Evolutionary conservation across 371 early-diverging fungal species (phyloP).

Genomic region (Apophysomyces trapeziformis): DNA sequence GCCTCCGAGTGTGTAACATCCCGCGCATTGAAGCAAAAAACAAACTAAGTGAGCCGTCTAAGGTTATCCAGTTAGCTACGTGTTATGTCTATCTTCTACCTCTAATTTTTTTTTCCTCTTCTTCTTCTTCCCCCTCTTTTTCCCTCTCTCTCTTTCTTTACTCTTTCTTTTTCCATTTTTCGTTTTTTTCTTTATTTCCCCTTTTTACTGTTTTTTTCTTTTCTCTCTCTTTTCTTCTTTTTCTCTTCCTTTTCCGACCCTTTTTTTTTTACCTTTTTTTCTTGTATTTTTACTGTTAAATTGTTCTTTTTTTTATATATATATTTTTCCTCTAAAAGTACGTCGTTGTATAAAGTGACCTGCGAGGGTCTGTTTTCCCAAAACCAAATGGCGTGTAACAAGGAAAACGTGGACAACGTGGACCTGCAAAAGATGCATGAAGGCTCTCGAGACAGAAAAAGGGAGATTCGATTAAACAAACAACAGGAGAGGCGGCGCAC

Average conservation of each 20-base stretch:
- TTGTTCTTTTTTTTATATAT: conserved; percentile 2
- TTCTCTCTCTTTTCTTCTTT: background rate
- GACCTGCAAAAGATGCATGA: conserved; percentile 2
- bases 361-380: background rate
- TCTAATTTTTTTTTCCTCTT: background rate
- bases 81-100: background rate
- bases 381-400: conserved; percentile 1
- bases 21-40: background rate
- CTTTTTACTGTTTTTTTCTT: background rate
- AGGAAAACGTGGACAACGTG: background rate
- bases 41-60: too few relatives aligned
- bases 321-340: background rate
- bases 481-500: conserved; percentile 8
- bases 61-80: too few relatives aligned
- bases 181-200: background rate
- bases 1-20: background rate
- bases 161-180: background rate
- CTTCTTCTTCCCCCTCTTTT: background rate
- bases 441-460: conserved; percentile 1
- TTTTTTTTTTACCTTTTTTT: background rate
- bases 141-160: background rate
- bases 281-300: background rate
- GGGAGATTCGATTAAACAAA: conserved; percentile 5
- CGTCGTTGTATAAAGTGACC: background rate
- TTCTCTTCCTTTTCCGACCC: conserved; percentile 12